These are phyloP conservation scores for Starmerella vitae DNA, from an alignment of 805 yeast species.

Conservation along the genomic window DNA sequence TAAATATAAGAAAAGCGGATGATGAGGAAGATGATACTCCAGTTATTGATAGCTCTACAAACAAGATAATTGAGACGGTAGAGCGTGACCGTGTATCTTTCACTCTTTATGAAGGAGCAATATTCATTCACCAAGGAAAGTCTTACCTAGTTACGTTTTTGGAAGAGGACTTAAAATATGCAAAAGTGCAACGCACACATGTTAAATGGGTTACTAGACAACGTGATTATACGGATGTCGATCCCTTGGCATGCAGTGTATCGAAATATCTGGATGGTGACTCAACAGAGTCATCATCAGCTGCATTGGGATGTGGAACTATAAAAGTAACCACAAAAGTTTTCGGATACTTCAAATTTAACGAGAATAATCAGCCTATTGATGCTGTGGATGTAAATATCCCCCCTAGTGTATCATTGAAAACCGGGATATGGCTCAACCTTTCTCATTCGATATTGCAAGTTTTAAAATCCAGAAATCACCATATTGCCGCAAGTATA, in stretches of 20 bases:
- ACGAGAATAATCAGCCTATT: slow-evolving; percentile 58
- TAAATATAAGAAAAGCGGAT: slow-evolving; percentile 71
- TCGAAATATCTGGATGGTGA: neutral
- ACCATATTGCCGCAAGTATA: slow-evolving; percentile 79
- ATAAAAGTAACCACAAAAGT: slow-evolving; percentile 62
- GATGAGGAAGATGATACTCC: slow-evolving; percentile 68
- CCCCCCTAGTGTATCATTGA: slow-evolving; percentile 57
- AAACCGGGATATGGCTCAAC: slow-evolving; percentile 89
- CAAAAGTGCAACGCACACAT: slow-evolving; percentile 73
- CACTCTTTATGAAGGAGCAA: slow-evolving; percentile 84
- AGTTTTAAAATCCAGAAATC: slow-evolving; percentile 39
- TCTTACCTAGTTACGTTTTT: slow-evolving; percentile 79
- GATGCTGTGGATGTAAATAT: slow-evolving; percentile 88
- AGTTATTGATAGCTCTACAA: slow-evolving; percentile 77
- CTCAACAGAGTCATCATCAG: slow-evolving; percentile 9
- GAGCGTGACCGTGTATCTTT: slow-evolving; percentile 83
- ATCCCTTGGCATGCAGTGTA: slow-evolving; percentile 38
- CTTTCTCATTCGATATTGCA: slow-evolving; percentile 55
- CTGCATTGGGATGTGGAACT: slow-evolving; percentile 46
- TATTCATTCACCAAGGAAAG: slow-evolving; percentile 84
- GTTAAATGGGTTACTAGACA: slow-evolving; percentile 92
- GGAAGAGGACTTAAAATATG: slow-evolving; percentile 62
- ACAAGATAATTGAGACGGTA: slow-evolving; percentile 67
- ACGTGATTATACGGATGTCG: slow-evolving; percentile 86
- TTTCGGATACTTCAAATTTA: slow-evolving; percentile 86